A percentile compares a stretch with the other conserved stretches of the same genome.
These are phyloP conservation scores for Endoconidiophora polonica DNA, from an alignment of 2,329 filamentous ascomycete genomes.

Conservation along the genomic window DNA sequence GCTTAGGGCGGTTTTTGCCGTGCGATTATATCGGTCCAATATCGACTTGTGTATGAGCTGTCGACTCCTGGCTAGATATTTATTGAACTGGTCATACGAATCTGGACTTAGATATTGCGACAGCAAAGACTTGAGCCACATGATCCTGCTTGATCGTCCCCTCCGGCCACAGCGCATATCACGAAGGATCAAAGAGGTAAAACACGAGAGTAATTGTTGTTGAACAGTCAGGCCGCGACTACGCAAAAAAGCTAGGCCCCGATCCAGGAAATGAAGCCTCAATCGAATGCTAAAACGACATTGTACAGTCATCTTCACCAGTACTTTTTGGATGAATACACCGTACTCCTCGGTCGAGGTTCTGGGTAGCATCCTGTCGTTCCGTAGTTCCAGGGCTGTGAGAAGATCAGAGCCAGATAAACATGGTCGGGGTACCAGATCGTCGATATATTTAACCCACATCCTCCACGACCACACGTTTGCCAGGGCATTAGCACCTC, in stretches of 20 bases:
- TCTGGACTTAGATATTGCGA: constrained; percentile 3
- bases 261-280: constrained; percentile 19
- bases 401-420: constrained; percentile 2
- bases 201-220: constrained; percentile 16
- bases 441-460: constrained; percentile 20
- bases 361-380: not conserved
- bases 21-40: too few relatives aligned
- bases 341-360: constrained; percentile 6
- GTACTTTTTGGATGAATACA: constrained; percentile 3
- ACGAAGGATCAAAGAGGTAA: constrained; percentile 18
- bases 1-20: too few relatives aligned
- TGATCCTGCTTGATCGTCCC: constrained; percentile 20
- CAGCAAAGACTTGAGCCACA: constrained; percentile 19
- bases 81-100: not conserved
- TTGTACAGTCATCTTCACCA: constrained; percentile 10
- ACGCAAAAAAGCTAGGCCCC: constrained; percentile 17
- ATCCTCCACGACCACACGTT: constrained; percentile 20
- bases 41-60: too few relatives aligned
- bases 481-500: constrained; percentile 8
- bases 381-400: constrained; percentile 6
- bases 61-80: not conserved
- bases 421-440: constrained; percentile 17
- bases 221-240: constrained; percentile 16
- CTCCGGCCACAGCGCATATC: constrained; percentile 21
- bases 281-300: constrained; percentile 15